Evolutionary conservation across 495 filamentous ascomycete genomes (phyloP), one percentile per base, ranked within the genome.

Genomic region (Aspergillus panamensis): DNA sequence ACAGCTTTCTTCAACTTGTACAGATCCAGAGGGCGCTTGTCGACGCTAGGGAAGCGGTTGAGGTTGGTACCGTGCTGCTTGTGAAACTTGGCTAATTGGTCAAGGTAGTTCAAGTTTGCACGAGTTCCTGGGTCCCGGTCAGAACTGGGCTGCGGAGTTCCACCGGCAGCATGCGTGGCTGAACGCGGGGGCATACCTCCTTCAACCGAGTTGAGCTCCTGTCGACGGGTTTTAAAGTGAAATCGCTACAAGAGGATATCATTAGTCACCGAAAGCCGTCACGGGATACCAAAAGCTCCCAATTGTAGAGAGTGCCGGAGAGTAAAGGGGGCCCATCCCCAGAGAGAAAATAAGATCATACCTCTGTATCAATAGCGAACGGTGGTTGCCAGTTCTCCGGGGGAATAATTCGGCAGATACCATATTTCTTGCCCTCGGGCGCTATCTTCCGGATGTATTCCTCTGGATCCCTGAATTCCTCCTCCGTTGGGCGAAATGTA

Each of bases 191-290:
- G 77, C 88, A 82, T 86, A 94, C 92, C 92, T 82, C 94, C 94
- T 87, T 99, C 94, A 50, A 97, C 90, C 14, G 92, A 96, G 69
- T 97, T 99, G 48, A 99, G 82, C 69, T 99, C 94, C 74, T 97
- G 95, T 70, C 92, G 91, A 71, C 94, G 84, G 7, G 94, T 99
- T 54, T 90, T 86, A 72, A 99, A 99, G 69, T 97, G 94, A 67
- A 99, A 99, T 69, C 85, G 85, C 94, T 97, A 56, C 16, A 29
- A 43, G 17, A 39, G 13, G 45, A 20, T 9, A 33, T 43, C 13
- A 47, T 66, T 52, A 68, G 62, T 53, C 43, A 12, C 42, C 16
- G 42, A 19, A 17, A 45, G 42, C 19, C 42, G 44, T 43, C 21
- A 16, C 33, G 43, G 35, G 51, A 25, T 25, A 25, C 5, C 25